A percentile compares a stretch with the other conserved stretches of the same genome.
These are phyloP conservation scores for Telfairia occidentalis DNA, from an alignment of 331 rosid genomes.

Conservation along the genomic window DNA sequence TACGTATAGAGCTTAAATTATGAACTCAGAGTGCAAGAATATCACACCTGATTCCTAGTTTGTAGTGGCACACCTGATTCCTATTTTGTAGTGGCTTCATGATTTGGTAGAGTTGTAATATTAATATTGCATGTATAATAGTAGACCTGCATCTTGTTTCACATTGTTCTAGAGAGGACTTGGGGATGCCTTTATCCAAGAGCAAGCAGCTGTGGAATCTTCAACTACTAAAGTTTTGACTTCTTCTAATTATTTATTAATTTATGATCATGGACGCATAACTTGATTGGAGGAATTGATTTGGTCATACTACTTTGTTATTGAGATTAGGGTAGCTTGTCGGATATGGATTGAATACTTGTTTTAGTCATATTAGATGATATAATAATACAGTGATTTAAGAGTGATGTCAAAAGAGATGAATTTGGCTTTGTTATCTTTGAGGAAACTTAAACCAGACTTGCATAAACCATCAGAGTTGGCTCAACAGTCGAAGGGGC, in stretches of 20 bases:
- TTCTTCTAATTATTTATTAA: not conserved
- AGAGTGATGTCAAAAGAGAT: not conserved
- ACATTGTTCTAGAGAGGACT: not conserved
- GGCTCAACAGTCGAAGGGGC: not conserved
- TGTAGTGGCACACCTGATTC: not conserved
- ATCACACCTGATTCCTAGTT: not conserved
- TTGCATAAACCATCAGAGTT: not conserved
- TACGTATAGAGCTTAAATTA: not conserved
- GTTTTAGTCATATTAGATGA: not conserved
- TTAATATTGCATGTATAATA: not conserved
- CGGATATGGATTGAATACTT: not conserved
- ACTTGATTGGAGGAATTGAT: not conserved
- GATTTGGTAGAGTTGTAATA: not conserved
- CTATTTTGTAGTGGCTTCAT: not conserved
- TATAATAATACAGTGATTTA: not conserved
- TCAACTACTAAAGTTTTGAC: not conserved
- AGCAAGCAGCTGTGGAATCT: not conserved
- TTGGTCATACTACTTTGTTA: not conserved
- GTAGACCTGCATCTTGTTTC: not conserved
- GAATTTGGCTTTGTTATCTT: not conserved
- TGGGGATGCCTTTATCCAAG: not conserved
- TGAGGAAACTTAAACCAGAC: not conserved
- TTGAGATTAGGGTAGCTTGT: not conserved
- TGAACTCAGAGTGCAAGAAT: constrained; percentile 1
- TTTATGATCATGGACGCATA: not conserved